Evolutionary conservation across 345 rosid species (phyloP).

Genomic region (Salix exigua): DNA sequence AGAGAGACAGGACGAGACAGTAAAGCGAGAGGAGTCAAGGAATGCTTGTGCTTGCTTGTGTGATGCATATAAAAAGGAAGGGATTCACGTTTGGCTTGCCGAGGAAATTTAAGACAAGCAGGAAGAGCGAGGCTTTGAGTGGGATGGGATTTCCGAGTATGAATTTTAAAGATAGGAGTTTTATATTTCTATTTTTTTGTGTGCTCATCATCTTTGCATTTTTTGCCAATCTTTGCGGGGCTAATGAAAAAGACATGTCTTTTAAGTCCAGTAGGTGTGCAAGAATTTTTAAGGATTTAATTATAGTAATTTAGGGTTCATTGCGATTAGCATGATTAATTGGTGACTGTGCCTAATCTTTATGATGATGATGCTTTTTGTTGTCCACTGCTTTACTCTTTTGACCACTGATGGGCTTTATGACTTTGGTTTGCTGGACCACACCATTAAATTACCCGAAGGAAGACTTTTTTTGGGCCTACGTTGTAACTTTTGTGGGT

Average conservation of each 20-base stretch:
- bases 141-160: background rate
- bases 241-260: background rate
- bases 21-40: background rate
- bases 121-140: background rate
- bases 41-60: background rate
- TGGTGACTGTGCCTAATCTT: background rate
- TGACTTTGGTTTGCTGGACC: conserved; percentile 3
- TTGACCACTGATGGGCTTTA: conserved; percentile 5
- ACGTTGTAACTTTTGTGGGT: background rate
- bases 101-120: background rate
- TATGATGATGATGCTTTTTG: background rate
- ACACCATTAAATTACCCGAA: background rate
- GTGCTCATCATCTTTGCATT: conserved; percentile 2
- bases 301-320: background rate
- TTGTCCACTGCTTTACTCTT: background rate
- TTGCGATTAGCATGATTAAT: background rate
- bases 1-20: background rate
- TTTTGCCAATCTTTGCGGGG: background rate
- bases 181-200: background rate
- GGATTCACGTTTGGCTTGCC: background rate
- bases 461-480: background rate
- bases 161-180: background rate
- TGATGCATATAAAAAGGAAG: background rate
- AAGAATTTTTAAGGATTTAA: background rate
- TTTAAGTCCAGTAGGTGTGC: background rate